Base-by-base conservation (phyloP, 106 monocot genomes). In the Xerophyta viscosa region DNA sequence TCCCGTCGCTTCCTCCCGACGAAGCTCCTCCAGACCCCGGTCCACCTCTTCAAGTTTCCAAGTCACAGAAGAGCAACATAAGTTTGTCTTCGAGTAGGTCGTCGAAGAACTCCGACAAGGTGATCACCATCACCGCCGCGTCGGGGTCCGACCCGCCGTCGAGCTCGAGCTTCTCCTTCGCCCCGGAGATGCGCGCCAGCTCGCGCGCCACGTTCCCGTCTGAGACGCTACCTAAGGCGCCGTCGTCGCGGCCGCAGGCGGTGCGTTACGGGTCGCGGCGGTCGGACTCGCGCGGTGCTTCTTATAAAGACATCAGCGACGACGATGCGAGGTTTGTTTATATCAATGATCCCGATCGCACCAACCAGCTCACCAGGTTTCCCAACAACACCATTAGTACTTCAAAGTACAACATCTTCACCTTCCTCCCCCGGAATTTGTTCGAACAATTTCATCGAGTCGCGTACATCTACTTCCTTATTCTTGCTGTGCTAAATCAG, bases 401-500 rank as follows among this genome's bases (percentile, higher is more conserved):
- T 28, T 56, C 64, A 41, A 96, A 96, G 73, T 96, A 96, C 73
- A 76, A 84, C n/a, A 15, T 85, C 23, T 62, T 96, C 61, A 76
- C 85, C 47, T 96, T 96, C 79, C 63, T 96, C 58, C 88, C 88
- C 23, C 75, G 81, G 19, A 96, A 96, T 66, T 79, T 96, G 36
- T 96, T 73, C 74, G 96, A 96, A 73, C 96, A 96, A 62, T 96
- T 96, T 68, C 96, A 82, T 68, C 84, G 96, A 57, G 62, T 79
- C 12, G 96, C 96, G 26, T 96, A 96, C 71, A 31, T 96, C 65
- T 96, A 96, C 71, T 96, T 96, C 73, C 85, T 96, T 46, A 36
- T 69, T 49, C 84, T 96, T 43, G 96, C 84, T 45, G 50, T 88
- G 50, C 88, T 96, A 44, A 88, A 96, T 72, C 96, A 98, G 68